A percentile compares a stretch with the other conserved stretches of the same genome.
Conservation (phyloP, 2,329 filamentous ascomycete genomes). For the Rutstroemia sp. region DNA sequence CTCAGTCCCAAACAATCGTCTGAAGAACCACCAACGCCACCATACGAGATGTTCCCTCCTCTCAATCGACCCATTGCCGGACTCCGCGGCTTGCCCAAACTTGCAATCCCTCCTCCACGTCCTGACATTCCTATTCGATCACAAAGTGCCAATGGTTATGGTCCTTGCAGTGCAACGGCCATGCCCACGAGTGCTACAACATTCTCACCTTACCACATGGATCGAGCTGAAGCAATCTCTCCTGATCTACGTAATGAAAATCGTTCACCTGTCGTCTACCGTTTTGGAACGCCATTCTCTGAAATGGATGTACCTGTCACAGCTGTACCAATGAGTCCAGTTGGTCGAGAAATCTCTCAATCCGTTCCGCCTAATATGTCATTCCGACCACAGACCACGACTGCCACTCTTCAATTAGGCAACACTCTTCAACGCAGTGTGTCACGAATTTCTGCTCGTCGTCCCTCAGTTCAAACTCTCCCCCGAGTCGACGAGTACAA, state of each 20-base stretch:
- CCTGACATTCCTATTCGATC: conserved; percentile 26
- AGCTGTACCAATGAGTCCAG: conserved; percentile 59
- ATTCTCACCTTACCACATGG: conserved; percentile 47
- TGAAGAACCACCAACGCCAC: conserved; percentile 61
- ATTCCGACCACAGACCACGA: conserved; percentile 44
- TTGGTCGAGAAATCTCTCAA: conserved; percentile 74
- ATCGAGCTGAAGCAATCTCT: conserved; percentile 42
- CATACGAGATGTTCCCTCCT: conserved; percentile 55
- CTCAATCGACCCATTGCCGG: conserved; percentile 40
- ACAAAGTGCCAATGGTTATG: conserved; percentile 21
- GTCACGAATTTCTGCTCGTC: conserved; percentile 47
- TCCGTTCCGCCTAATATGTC: conserved; percentile 93
- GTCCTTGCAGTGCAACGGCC: conserved; percentile 9
- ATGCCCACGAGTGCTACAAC: conserved; percentile 9
- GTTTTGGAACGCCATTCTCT: conserved; percentile 80
- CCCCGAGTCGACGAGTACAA: conserved; percentile 62
- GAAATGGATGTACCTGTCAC: conserved; percentile 86
- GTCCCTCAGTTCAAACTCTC: conserved; percentile 62
- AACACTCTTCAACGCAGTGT: conserved; percentile 19
- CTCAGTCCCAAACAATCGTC: conserved; percentile 38
- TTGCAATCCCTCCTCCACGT: conserved; percentile 45
- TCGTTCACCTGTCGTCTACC: conserved; percentile 56
- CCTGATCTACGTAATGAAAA: conserved; percentile 45
- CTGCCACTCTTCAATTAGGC: conserved; percentile 4
- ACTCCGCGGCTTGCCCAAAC: conserved; percentile 53